Evolutionary conservation across 495 filamentous ascomycete genomes (phyloP).

Genomic region (Chaetomium tenue): DNA sequence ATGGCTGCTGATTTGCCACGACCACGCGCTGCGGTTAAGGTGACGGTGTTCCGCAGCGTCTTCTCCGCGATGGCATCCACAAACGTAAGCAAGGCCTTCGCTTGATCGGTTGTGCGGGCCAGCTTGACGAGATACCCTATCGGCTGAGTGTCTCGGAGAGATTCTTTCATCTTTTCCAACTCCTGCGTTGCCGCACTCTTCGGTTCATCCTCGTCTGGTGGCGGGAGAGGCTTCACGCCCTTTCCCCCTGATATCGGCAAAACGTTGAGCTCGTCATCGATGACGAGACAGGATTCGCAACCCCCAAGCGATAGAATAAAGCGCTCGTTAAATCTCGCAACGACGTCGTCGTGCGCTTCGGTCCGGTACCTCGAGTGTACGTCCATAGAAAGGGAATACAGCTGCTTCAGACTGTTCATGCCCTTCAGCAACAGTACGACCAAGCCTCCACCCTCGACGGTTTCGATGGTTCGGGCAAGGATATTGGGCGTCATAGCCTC

Average conservation of each 20-base stretch:
- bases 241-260: constrained; percentile 96
- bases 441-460: constrained; percentile 93
- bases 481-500: constrained; percentile 97
- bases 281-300: constrained; percentile 90
- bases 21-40: constrained; percentile 90
- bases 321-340: constrained; percentile 94
- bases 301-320: constrained; percentile 94
- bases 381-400: constrained; percentile 98
- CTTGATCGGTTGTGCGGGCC: constrained; percentile 90
- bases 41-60: constrained; percentile 87
- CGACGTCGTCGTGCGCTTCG: constrained; percentile 93
- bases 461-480: constrained; percentile 91
- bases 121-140: constrained; percentile 80
- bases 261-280: constrained; percentile 97
- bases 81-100: constrained; percentile 90
- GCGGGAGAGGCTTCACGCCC: constrained; percentile 78
- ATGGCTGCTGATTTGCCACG: constrained; percentile 96
- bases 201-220: constrained; percentile 63
- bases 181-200: constrained; percentile 69
- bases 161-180: constrained; percentile 83
- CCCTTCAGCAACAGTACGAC: constrained; percentile 89
- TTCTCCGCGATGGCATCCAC: constrained; percentile 97
- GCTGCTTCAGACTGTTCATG: constrained; percentile 95
- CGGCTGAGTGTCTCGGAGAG: constrained; percentile 77
- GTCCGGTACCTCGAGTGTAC: constrained; percentile 95